phyloP scores from a whole-genome alignment of 1,284 basidiomycete species.

The Trametes pubescens region DNA sequence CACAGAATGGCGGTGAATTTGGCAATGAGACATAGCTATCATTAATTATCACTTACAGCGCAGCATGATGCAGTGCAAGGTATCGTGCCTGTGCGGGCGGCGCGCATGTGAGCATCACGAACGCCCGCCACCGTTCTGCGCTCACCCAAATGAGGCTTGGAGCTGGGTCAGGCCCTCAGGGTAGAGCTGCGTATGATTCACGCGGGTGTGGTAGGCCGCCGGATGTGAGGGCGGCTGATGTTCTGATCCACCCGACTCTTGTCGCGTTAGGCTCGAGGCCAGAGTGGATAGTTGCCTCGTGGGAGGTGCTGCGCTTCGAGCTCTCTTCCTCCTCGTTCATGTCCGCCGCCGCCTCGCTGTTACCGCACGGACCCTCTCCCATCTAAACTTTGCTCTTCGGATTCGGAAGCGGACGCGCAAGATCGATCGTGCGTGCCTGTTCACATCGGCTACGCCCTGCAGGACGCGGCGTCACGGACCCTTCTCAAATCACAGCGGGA shows the following conservation, averaged over 20 bases:
- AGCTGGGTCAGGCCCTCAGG: too few species aligned
- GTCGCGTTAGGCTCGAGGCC: background rate
- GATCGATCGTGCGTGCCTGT: conserved; percentile 17
- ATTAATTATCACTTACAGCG: too few species aligned
- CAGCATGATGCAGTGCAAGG: too few species aligned
- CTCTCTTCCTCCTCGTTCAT: conserved; percentile 44
- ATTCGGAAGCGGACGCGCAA: conserved; percentile 16
- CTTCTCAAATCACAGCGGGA: conserved; percentile 2
- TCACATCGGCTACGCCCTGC: conserved; percentile 20
- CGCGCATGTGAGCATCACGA: too few species aligned
- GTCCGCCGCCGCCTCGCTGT: conserved; percentile 52
- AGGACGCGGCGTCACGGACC: background rate
- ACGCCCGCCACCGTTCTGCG: too few species aligned
- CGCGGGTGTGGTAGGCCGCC: background rate
- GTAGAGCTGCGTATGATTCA: too few species aligned
- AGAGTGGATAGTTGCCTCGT: conserved; percentile 34
- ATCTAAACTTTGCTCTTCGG: conserved; percentile 5
- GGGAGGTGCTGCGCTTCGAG: conserved; percentile 14
- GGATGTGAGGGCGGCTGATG: conserved; percentile 1
- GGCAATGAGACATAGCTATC: too few species aligned
- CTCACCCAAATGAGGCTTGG: too few species aligned
- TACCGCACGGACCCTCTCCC: conserved; percentile 10
- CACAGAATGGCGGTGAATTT: too few species aligned
- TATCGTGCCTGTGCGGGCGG: too few species aligned
- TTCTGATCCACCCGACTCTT: background rate